These are phyloP conservation scores for Tetrapisispora arboricola DNA, from an alignment of 805 yeast species.

Conservation along the genomic window DNA sequence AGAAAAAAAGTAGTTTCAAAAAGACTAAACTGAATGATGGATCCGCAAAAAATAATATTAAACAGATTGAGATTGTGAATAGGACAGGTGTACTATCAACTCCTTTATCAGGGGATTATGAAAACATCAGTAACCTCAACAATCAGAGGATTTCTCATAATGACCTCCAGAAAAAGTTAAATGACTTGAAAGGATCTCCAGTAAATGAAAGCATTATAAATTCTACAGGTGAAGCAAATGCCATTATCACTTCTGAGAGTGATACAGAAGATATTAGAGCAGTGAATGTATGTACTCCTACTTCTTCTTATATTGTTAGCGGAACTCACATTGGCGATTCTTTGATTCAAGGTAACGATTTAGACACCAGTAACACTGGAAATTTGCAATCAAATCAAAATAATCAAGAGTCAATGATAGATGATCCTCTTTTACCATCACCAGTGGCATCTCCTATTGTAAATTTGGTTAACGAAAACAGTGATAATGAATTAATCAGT, in stretches of 20 bases:
- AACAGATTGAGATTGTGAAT: background rate
- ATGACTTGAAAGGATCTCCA: background rate
- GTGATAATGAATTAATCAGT: background rate
- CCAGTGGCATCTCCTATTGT: constrained; percentile 26
- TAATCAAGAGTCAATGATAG: constrained; percentile 6
- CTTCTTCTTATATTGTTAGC: constrained; percentile 1
- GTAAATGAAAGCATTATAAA: background rate
- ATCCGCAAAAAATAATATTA: background rate
- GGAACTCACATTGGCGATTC: background rate
- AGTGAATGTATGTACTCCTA: constrained; percentile 1
- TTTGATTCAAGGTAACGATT: background rate
- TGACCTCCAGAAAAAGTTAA: background rate
- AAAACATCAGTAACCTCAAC: background rate
- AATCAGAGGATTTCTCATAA: background rate
- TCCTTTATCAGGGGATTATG: constrained; percentile 1
- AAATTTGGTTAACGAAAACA: background rate
- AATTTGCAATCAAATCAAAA: constrained; percentile 1
- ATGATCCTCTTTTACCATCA: constrained; percentile 24
- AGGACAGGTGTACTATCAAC: background rate
- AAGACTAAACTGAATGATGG: constrained; percentile 1
- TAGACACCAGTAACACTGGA: constrained; percentile 3
- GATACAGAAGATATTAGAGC: background rate
- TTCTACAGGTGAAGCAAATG: background rate
- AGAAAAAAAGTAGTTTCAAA: background rate
- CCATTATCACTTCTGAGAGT: background rate